Conservation (phyloP, 176 grass and related monocot species). For the Carex parvula region DNA sequence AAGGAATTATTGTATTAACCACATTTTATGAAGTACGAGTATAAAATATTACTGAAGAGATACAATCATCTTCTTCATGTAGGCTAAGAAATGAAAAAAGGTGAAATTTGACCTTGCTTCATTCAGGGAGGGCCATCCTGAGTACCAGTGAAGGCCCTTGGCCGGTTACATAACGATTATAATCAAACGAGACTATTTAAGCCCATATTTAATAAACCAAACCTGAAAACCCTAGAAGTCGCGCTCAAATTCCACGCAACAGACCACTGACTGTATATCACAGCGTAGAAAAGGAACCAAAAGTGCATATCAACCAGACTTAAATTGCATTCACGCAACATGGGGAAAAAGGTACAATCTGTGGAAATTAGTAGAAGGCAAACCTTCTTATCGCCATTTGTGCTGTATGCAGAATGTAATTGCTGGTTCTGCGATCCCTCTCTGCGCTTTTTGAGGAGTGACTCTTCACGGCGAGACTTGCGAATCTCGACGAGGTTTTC, state of each 20-base stretch:
- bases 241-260: neutral
- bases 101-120: neutral
- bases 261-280: neutral
- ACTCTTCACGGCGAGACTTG: slow-evolving; percentile 68
- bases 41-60: neutral
- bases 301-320: neutral
- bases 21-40: neutral
- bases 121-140: too few relatives aligned
- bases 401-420: slow-evolving; percentile 24
- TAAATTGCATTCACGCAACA: too few relatives aligned
- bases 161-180: neutral
- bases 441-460: slow-evolving; percentile 74
- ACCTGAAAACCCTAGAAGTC: slow-evolving; percentile 38
- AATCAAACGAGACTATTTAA: neutral
- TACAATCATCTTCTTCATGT: neutral
- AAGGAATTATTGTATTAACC: neutral
- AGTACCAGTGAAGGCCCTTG: neutral
- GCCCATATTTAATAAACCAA: neutral
- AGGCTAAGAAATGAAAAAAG: neutral
- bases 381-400: slow-evolving; percentile 67
- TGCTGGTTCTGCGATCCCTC: slow-evolving; percentile 41
- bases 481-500: slow-evolving; percentile 77
- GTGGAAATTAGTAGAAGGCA: neutral
- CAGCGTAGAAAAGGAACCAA: neutral
- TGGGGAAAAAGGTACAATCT: too few relatives aligned